Percentiles rank a stretch among this genome's conserved stretches.
Evolutionary conservation across 768 basidiomycete genomes (phyloP).

Genomic region (Boletus reticuloceps): DNA sequence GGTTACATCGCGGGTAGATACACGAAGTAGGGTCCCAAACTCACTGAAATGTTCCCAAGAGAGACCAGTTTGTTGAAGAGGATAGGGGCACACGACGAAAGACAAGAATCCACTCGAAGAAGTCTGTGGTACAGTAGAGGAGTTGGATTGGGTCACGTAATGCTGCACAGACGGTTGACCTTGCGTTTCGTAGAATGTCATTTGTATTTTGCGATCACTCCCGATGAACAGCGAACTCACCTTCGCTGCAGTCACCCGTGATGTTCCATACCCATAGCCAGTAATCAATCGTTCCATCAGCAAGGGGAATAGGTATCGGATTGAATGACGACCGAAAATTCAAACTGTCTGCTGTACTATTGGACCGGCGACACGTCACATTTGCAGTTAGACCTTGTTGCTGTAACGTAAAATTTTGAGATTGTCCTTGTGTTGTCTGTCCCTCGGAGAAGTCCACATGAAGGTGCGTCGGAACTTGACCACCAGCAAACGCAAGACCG

Average conservation of each 20-base stretch:
- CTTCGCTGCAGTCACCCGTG: not conserved
- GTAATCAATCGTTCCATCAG: constrained; percentile 1
- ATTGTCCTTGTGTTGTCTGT: not conserved
- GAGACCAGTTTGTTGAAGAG: not conserved
- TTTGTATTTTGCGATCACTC: not conserved
- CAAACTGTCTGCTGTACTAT: not conserved
- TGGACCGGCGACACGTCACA: not conserved
- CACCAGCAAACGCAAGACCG: constrained; percentile 1
- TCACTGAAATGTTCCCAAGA: constrained; percentile 1
- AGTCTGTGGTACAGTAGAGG: not conserved
- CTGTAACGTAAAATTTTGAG: not conserved
- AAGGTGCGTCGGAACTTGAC: constrained; percentile 3
- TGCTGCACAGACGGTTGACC: constrained; percentile 1
- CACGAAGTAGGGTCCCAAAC: not conserved
- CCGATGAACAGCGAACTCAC: not conserved
- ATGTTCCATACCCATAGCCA: constrained; percentile 8
- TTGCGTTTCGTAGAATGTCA: not conserved
- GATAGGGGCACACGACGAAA: constrained; percentile 2
- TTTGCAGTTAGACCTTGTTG: constrained; percentile 22
- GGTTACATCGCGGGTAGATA: too few species aligned
- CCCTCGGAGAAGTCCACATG: not conserved
- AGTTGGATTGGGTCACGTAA: constrained; percentile 2
- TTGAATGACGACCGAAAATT: not conserved
- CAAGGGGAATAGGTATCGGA: not conserved
- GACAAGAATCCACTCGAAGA: constrained; percentile 1